phyloP scores from a whole-genome alignment of 306 rosid species.

The Malus sieversii region DNA sequence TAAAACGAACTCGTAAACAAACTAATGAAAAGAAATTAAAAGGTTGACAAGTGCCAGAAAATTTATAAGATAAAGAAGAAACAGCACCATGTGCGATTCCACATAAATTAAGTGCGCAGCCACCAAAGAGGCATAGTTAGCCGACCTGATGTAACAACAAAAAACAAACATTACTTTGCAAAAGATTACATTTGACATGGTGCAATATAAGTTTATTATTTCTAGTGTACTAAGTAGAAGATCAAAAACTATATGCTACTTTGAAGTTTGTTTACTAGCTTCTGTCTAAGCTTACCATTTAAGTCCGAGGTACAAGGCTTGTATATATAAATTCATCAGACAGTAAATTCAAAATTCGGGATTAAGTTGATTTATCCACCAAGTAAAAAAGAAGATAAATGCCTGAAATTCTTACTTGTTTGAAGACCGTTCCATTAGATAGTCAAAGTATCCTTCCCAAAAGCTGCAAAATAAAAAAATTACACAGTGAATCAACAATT shows the following conservation, averaged over 20 bases:
- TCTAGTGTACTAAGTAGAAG: background rate
- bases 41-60: background rate
- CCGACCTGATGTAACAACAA: constrained; percentile 43
- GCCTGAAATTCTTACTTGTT: constrained; percentile 51
- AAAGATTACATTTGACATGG: background rate
- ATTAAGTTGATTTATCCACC: background rate
- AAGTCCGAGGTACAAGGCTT: background rate
- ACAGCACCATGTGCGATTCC: constrained; percentile 88
- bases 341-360: background rate
- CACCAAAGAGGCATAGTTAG: constrained; percentile 85
- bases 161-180: constrained; percentile 11
- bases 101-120: constrained; percentile 70
- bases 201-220: background rate
- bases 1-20: constrained; percentile 9
- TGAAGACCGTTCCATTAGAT: constrained; percentile 81
- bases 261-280: background rate
- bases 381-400: background rate
- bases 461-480: constrained; percentile 41
- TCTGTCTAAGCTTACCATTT: background rate
- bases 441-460: constrained; percentile 98
- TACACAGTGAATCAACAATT: background rate
- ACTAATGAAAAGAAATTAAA: constrained; percentile 10
- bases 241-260: background rate
- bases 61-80: constrained; percentile 20
- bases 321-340: background rate